Evolutionary conservation across 2,329 filamentous ascomycete species (phyloP).

Genomic region (Pseudopithomyces maydicus): DNA sequence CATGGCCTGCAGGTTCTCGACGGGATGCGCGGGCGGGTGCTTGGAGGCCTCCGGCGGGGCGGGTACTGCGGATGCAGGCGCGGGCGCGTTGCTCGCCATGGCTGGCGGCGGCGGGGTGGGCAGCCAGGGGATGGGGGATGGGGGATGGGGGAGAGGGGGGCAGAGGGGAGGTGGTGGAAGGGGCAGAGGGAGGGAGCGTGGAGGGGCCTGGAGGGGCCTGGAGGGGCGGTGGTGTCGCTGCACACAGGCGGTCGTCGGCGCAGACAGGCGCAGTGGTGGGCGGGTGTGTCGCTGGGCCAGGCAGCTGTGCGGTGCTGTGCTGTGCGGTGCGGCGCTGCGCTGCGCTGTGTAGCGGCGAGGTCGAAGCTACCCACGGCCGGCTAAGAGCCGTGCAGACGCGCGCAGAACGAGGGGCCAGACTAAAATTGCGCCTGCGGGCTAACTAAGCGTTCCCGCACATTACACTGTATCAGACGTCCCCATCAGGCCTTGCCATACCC

Average conservation of each 20-base stretch:
- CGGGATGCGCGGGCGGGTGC: constrained; percentile 22
- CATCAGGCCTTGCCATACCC: background rate
- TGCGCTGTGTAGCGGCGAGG: too few relatives aligned
- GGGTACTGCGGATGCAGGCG: background rate
- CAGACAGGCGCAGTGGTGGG: too few relatives aligned
- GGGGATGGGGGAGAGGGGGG: background rate
- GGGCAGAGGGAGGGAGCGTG: too few relatives aligned
- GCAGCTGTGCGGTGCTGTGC: too few relatives aligned
- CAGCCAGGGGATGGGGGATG: background rate
- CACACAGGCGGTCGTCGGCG: too few relatives aligned
- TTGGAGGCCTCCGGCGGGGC: background rate
- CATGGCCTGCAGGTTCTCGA: constrained; percentile 54
- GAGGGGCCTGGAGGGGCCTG: too few relatives aligned
- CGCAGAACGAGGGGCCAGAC: background rate
- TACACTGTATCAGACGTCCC: background rate
- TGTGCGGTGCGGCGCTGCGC: too few relatives aligned
- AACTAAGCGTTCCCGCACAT: constrained; percentile 2
- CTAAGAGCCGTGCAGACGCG: background rate
- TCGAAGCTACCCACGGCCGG: too few relatives aligned
- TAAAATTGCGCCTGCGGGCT: background rate
- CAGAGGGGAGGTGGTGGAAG: background rate
- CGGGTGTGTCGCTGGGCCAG: too few relatives aligned
- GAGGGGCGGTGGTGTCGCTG: too few relatives aligned
- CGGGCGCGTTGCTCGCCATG: constrained; percentile 13
- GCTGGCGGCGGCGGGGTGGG: constrained; percentile 3